A percentile compares a stretch with the other conserved stretches of the same genome.
These are phyloP conservation scores for Leishmania lainsoni DNA, from an alignment of 208 protist species.

Conservation along the genomic window DNA sequence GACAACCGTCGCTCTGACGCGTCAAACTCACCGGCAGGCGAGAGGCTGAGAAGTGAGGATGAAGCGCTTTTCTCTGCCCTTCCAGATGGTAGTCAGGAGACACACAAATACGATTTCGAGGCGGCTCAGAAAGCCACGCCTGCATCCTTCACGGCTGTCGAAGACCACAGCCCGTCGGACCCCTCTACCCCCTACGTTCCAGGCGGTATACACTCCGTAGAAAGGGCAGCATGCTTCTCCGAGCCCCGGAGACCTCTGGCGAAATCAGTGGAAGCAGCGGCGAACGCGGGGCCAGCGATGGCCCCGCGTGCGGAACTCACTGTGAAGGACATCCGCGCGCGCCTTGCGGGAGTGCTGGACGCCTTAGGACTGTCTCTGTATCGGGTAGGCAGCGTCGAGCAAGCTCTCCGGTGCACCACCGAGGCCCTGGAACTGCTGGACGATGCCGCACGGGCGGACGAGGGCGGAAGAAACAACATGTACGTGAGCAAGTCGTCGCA, in stretches of 20 bases:
- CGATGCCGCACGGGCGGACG: background rate
- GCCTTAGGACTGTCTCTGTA: constrained; percentile 78
- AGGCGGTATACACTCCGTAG: background rate
- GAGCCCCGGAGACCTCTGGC: too few species aligned
- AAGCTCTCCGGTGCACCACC: constrained; percentile 77
- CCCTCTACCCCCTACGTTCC: background rate
- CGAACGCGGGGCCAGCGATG: background rate
- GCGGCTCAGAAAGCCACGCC: background rate
- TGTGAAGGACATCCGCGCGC: constrained; percentile 43
- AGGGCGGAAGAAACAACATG: background rate
- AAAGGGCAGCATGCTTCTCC: background rate
- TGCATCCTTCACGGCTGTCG: background rate
- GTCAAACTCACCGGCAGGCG: background rate
- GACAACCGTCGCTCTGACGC: background rate
- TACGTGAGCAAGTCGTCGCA: background rate
- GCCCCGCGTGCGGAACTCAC: constrained; percentile 16
- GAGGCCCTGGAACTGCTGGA: constrained; percentile 64
- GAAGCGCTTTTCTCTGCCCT: background rate
- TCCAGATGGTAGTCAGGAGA: background rate
- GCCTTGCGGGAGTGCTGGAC: constrained; percentile 78
- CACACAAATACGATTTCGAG: background rate
- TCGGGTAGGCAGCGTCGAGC: constrained; percentile 60
- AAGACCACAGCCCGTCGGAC: background rate
- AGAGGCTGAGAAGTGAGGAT: background rate
- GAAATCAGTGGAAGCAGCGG: background rate